Conservation (phyloP, 2,329 filamentous ascomycete species). For the Lachnellula arida region DNA sequence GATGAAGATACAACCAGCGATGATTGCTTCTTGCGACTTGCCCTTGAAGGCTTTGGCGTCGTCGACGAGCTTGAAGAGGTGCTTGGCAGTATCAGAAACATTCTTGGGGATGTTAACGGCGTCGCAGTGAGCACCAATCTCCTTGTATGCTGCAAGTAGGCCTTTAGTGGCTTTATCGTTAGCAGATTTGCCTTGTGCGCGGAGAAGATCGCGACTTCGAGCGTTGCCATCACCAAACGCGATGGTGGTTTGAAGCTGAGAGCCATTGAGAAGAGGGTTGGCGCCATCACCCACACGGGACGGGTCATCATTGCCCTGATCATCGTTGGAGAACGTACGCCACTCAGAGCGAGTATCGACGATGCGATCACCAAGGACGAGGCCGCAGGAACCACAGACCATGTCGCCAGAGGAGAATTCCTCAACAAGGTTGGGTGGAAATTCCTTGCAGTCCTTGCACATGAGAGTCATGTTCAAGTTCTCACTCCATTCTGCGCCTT, state of each 20-base stretch:
- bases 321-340: slow-evolving; percentile 98
- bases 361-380: slow-evolving; percentile 85
- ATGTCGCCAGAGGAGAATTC: slow-evolving; percentile 91
- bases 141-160: slow-evolving; percentile 76
- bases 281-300: slow-evolving; percentile 95
- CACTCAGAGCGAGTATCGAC: slow-evolving; percentile 97
- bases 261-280: slow-evolving; percentile 84
- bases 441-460: slow-evolving; percentile 87
- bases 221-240: slow-evolving; percentile 72
- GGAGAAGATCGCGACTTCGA: slow-evolving; percentile 69
- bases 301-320: slow-evolving; percentile 92
- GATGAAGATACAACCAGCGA: slow-evolving; percentile 96
- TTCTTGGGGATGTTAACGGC: slow-evolving; percentile 74
- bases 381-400: slow-evolving; percentile 85
- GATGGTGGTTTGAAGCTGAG: slow-evolving; percentile 84
- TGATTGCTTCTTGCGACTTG: slow-evolving; percentile 88
- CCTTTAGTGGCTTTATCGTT: slow-evolving; percentile 80
- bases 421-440: slow-evolving; percentile 87
- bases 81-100: slow-evolving; percentile 85
- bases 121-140: slow-evolving; percentile 85
- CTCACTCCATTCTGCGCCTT: slow-evolving; percentile 42
- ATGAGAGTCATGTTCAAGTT: slow-evolving; percentile 82
- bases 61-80: slow-evolving; percentile 91
- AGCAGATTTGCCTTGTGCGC: slow-evolving; percentile 76
- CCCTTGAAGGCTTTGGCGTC: slow-evolving; percentile 93